phyloP scores from a whole-genome alignment of 371 early-diverging fungal genomes.

The Actinomortierella ambigua region DNA sequence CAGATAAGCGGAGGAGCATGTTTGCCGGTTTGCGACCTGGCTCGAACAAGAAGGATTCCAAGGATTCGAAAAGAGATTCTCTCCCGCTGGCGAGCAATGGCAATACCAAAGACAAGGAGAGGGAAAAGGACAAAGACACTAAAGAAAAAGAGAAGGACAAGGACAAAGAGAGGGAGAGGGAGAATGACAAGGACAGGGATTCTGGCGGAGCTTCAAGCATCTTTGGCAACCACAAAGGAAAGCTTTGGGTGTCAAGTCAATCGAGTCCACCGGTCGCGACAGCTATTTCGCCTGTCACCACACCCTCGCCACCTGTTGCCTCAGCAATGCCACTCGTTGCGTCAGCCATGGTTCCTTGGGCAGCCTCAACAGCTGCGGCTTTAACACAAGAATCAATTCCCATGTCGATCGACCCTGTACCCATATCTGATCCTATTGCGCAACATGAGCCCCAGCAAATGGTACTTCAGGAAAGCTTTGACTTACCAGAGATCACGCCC shows the following conservation, averaged over 20 bases:
- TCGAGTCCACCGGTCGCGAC: too few relatives aligned
- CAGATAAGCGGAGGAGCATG: constrained; percentile 42
- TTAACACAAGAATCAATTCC: neutral
- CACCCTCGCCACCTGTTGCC: constrained; percentile 2
- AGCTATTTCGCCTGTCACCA: neutral
- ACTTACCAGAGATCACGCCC: constrained; percentile 34
- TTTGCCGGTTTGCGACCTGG: constrained; percentile 22
- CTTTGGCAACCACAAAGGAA: too few relatives aligned
- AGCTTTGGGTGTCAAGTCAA: too few relatives aligned
- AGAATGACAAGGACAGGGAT: too few relatives aligned
- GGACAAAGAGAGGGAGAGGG: too few relatives aligned
- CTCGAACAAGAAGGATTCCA: constrained; percentile 24
- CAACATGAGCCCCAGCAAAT: neutral
- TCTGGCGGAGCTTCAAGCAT: too few relatives aligned
- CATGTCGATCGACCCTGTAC: too few relatives aligned
- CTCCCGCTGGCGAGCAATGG: constrained; percentile 3
- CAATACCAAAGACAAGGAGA: too few relatives aligned
- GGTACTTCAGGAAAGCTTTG: constrained; percentile 7
- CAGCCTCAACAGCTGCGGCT: neutral
- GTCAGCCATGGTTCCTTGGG: neutral
- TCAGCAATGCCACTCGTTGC: too few relatives aligned
- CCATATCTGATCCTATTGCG: neutral
- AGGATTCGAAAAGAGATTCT: constrained; percentile 12
- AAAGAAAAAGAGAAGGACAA: too few relatives aligned
- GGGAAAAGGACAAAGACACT: too few relatives aligned